phyloP scores from a whole-genome alignment of 2,329 filamentous ascomycete genomes.

The Fusarium mundagurra region DNA sequence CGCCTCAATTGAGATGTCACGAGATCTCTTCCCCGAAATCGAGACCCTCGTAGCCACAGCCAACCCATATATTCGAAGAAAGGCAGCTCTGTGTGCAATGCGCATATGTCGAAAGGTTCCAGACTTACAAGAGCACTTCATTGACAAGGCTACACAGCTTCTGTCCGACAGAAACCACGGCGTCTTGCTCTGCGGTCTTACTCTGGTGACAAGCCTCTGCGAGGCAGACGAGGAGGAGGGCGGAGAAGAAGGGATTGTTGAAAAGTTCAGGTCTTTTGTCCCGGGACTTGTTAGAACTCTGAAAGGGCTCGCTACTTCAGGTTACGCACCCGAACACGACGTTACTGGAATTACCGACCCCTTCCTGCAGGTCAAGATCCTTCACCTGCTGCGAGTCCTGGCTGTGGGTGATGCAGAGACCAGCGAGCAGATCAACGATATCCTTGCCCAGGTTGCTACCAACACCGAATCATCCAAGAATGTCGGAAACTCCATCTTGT shows the following conservation, averaged over 20 bases:
- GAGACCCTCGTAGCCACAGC: conserved; percentile 90
- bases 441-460: conserved; percentile 94
- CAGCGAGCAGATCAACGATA: conserved; percentile 98
- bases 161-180: conserved; percentile 95
- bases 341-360: conserved; percentile 98
- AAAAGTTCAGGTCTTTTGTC: conserved; percentile 90
- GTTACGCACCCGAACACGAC: conserved; percentile 97
- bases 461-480: conserved; percentile 99
- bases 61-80: conserved; percentile 98
- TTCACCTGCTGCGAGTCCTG: conserved; percentile 85
- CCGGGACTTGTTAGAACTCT: conserved; percentile 87
- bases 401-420: conserved; percentile 86
- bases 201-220: conserved; percentile 89
- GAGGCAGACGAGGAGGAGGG: conserved; percentile 94
- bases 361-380: conserved; percentile 96
- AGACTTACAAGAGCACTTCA: conserved; percentile 94
- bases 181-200: conserved; percentile 91
- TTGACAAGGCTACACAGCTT: conserved; percentile 90
- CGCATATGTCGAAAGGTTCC: conserved; percentile 98
- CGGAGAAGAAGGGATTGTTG: conserved; percentile 87
- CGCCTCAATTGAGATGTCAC: conserved; percentile 96
- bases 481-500: conserved; percentile 96
- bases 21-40: conserved; percentile 96
- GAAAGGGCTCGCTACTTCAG: conserved; percentile 92
- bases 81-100: conserved; percentile 99